Evolutionary conservation across 2,329 filamentous ascomycete species (phyloP), one percentile per base, ranked within the genome.

Genomic region (Colletotrichum incanum): DNA sequence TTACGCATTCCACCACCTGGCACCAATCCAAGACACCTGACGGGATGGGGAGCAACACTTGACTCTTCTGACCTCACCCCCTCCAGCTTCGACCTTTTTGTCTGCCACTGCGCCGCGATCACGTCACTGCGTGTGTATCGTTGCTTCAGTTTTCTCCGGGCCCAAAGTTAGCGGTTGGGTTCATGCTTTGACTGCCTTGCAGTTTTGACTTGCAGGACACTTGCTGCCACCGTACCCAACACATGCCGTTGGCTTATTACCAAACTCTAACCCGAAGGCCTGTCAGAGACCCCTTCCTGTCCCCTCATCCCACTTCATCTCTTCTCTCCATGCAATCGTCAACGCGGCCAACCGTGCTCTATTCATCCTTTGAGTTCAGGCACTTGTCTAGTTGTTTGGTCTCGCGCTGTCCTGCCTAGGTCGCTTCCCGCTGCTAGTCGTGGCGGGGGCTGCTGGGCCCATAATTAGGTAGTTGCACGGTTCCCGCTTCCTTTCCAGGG

Each of bases 301-400:
- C 50, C 39, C 34, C n/a, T 45, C 28, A 72, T 69, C 65, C 65
- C 66, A 65, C 41, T 69, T 56, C 70, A n/a, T 69, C 70, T 43
- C 70, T 70, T 70, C 59, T 69, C 52, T 60, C 50, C 65, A 70
- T 69, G 54, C 50, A 69, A 55, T 65, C 54, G 60, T 37, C 60
- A 41, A 26, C 66, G 49, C 66, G 34, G 43, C 70, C 59, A 41
- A 58, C 66, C 66, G 60, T 72, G 65, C 70, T 20, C 54, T 18
- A 56, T n/a, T 49, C 18, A 34, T 54, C 49, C 50, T 72, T 65
- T 65, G 47, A 70, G 60, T 61, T 72, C 65, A 70, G 66, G 59
- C 66, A 60, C 70, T 65, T 54, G 31, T 60, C 31, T 52, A 47
- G 54, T 65, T 37, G 52, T 47, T 64, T 12, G 59, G 54, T 31